phyloP scores from a whole-genome alignment of 2,329 filamentous ascomycete species.

The Pseudocercospora fijiensis region DNA sequence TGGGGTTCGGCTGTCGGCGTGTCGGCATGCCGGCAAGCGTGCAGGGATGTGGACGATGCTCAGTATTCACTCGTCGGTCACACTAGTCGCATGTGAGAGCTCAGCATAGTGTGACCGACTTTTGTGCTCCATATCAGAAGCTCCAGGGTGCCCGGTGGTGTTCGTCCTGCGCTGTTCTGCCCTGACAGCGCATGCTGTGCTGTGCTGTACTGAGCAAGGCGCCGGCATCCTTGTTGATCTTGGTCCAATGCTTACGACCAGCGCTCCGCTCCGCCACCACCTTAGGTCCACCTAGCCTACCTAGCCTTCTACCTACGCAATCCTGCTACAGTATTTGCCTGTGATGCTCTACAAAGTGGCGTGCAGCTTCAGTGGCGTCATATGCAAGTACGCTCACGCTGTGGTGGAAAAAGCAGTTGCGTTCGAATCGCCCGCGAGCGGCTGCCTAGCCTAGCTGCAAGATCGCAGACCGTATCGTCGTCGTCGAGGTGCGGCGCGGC shows the following conservation, averaged over 20 bases:
- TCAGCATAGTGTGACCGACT: background rate
- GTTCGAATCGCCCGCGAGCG: background rate
- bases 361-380: background rate
- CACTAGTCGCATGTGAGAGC: background rate
- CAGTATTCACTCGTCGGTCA: background rate
- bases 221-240: background rate
- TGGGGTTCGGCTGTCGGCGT: background rate
- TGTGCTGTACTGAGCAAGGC: background rate
- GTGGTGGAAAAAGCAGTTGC: slow-evolving; percentile 7
- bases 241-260: slow-evolving; percentile 7
- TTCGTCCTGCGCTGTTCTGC: too few species aligned
- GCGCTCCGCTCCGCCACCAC: slow-evolving; percentile 18
- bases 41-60: background rate
- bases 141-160: too few species aligned
- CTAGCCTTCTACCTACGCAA: slow-evolving; percentile 15
- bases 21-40: background rate
- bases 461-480: background rate
- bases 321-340: slow-evolving; percentile 10
- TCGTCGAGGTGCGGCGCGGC: too few species aligned
- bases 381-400: background rate
- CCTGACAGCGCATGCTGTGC: background rate
- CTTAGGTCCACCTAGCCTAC: too few species aligned
- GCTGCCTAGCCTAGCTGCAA: slow-evolving; percentile 10
- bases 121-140: background rate
- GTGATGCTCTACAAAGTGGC: background rate